phyloP scores from a whole-genome alignment of 2,329 filamentous ascomycete genomes.

The Stemphylium vesicarium region DNA sequence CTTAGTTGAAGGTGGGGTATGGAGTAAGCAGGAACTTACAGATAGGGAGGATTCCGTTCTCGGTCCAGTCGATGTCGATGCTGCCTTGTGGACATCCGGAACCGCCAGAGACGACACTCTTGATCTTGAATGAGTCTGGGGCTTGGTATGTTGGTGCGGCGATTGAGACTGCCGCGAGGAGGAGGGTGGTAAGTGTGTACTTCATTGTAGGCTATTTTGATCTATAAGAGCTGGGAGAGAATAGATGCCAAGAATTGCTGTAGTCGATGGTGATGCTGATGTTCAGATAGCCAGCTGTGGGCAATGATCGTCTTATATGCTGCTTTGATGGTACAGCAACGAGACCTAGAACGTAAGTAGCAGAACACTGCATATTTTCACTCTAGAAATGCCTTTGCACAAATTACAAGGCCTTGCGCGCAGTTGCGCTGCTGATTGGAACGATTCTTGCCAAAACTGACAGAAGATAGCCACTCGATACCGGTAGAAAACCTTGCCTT shows the following conservation, averaged over 20 bases:
- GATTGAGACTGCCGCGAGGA: conserved; percentile 30
- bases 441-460: conserved; percentile 2
- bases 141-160: conserved; percentile 26
- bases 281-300: conserved; percentile 23
- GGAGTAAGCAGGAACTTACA: conserved; percentile 20
- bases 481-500: conserved; percentile 19
- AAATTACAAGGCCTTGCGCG: conserved; percentile 27
- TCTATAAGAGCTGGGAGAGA: not conserved
- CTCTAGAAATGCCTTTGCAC: conserved; percentile 7
- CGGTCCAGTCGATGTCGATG: conserved; percentile 43
- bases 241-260: not conserved
- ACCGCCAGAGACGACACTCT: conserved; percentile 39
- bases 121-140: conserved; percentile 42
- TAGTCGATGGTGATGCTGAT: conserved; percentile 5
- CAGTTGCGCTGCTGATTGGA: conserved; percentile 19
- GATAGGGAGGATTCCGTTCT: conserved; percentile 40
- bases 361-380: conserved; percentile 18
- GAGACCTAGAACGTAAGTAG: conserved; percentile 25
- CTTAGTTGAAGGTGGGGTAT: not conserved
- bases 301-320: conserved; percentile 33
- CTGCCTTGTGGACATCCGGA: conserved; percentile 47
- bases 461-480: conserved; percentile 30
- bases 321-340: conserved; percentile 28
- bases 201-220: conserved; percentile 29
- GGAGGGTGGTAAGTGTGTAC: conserved; percentile 29